phyloP scores from a whole-genome alignment of 768 basidiomycete species.

The Psilocybe cyanescens region DNA sequence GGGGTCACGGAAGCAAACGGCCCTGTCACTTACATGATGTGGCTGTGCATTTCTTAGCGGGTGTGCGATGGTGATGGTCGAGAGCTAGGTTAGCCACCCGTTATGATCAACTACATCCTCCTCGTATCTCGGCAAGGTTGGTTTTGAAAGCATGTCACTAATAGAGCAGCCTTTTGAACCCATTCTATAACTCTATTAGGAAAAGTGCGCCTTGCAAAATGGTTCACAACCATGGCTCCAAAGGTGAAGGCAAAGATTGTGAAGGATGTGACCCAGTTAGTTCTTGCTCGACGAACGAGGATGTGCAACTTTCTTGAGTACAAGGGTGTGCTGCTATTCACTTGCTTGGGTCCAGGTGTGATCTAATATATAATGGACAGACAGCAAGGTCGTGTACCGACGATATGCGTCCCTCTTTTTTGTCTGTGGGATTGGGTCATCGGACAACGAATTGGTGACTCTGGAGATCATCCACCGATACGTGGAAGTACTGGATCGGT shows the following conservation, averaged over 20 bases:
- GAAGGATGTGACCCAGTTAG: conserved; percentile 98
- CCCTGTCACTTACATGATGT: conserved; percentile 5
- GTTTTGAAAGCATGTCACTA: conserved; percentile 22
- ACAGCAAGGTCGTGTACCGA: conserved; percentile 91
- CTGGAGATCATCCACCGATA: conserved; percentile 96
- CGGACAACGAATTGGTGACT: conserved; percentile 93
- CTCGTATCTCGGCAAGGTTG: conserved; percentile 95
- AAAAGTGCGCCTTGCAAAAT: conserved; percentile 97
- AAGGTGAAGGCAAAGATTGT: conserved; percentile 96
- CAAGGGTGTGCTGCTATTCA: conserved; percentile 78
- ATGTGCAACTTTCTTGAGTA: conserved; percentile 99
- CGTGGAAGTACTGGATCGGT: conserved; percentile 91
- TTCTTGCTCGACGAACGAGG: conserved; percentile 90
- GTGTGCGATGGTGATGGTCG: not conserved
- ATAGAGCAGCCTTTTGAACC: conserved; percentile 2
- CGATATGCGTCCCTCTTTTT: conserved; percentile 98
- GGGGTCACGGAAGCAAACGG: not conserved
- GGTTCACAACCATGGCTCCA: conserved; percentile 93
- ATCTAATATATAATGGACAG: conserved; percentile 44
- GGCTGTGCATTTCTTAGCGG: conserved; percentile 18
- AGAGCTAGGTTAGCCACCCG: not conserved
- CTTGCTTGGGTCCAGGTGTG: not conserved
- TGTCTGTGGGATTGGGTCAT: conserved; percentile 83
- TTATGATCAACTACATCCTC: conserved; percentile 96
- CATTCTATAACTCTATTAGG: conserved; percentile 49